Evolutionary conservation across 768 basidiomycete genomes (phyloP).

Genomic region (Chalciporus chontae): DNA sequence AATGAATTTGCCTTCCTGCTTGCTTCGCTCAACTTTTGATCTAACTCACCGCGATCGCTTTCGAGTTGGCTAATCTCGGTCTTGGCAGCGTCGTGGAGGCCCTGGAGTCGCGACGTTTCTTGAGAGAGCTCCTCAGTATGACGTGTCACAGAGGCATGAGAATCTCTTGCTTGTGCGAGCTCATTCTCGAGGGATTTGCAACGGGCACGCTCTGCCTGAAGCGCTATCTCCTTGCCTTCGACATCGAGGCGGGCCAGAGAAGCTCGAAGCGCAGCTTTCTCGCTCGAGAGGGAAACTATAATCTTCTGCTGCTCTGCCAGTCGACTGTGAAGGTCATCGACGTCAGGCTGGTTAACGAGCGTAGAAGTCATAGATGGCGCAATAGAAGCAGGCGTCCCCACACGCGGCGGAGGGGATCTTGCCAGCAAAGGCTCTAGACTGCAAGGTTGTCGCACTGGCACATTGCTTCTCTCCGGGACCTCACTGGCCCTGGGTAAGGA

Average conservation of each 20-base stretch:
- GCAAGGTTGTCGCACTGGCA: slow-evolving; percentile 28
- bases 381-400: slow-evolving; percentile 1
- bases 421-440: slow-evolving; percentile 16
- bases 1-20: slow-evolving; percentile 10
- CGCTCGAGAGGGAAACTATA: slow-evolving; percentile 20
- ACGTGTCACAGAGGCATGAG: slow-evolving; percentile 5
- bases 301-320: slow-evolving; percentile 18
- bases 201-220: slow-evolving; percentile 20
- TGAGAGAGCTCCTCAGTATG: slow-evolving; percentile 18
- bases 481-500: slow-evolving; percentile 51
- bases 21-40: slow-evolving; percentile 10
- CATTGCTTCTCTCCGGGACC: slow-evolving; percentile 25
- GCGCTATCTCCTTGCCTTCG: slow-evolving; percentile 7
- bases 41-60: slow-evolving; percentile 6
- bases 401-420: slow-evolving; percentile 16
- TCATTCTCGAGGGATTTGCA: slow-evolving; percentile 18
- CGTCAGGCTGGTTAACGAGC: background rate
- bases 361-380: slow-evolving; percentile 1
- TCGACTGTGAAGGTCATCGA: slow-evolving; percentile 13
- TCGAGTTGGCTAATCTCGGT: slow-evolving; percentile 18
- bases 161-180: slow-evolving; percentile 19
- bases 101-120: slow-evolving; percentile 25
- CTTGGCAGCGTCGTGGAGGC: slow-evolving; percentile 7
- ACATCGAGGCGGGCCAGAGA: slow-evolving; percentile 29
- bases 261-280: slow-evolving; percentile 25